Conservation (phyloP, 2,329 filamentous ascomycete genomes). For the Cercospora canescens region DNA sequence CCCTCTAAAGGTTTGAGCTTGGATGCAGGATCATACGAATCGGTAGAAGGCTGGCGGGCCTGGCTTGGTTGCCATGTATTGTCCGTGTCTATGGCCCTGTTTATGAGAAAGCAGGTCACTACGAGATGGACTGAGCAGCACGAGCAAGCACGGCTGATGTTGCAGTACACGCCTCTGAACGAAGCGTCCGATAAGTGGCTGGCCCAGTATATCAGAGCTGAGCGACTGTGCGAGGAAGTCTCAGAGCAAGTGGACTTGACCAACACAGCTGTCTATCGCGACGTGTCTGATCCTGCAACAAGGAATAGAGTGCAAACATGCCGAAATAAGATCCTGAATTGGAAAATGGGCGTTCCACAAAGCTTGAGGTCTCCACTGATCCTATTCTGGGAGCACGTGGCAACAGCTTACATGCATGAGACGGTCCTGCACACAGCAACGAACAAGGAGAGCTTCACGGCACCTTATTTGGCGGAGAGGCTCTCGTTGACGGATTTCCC, state of each 20-base stretch:
- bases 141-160: constrained; percentile 24
- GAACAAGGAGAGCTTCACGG: constrained; percentile 33
- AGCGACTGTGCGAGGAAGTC: constrained; percentile 28
- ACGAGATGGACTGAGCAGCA: constrained; percentile 24
- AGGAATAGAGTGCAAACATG: constrained; percentile 24
- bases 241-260: constrained; percentile 21
- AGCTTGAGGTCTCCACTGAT: constrained; percentile 20
- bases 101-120: constrained; percentile 16
- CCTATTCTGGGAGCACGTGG: constrained; percentile 29
- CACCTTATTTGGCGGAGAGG: constrained; percentile 32
- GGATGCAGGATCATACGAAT: constrained; percentile 9
- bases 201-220: constrained; percentile 29
- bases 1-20: neutral
- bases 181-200: constrained; percentile 24
- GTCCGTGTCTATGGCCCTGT: constrained; percentile 14
- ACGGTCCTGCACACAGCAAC: constrained; percentile 32
- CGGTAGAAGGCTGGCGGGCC: constrained; percentile 18
- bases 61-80: constrained; percentile 26
- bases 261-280: constrained; percentile 14
- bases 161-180: constrained; percentile 21
- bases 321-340: constrained; percentile 27
- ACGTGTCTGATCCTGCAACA: constrained; percentile 24
- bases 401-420: constrained; percentile 32
- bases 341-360: constrained; percentile 27
- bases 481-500: constrained; percentile 33